Evolutionary conservation across 2,329 filamentous ascomycete genomes (phyloP).

Genomic region (Ilyonectria robusta): DNA sequence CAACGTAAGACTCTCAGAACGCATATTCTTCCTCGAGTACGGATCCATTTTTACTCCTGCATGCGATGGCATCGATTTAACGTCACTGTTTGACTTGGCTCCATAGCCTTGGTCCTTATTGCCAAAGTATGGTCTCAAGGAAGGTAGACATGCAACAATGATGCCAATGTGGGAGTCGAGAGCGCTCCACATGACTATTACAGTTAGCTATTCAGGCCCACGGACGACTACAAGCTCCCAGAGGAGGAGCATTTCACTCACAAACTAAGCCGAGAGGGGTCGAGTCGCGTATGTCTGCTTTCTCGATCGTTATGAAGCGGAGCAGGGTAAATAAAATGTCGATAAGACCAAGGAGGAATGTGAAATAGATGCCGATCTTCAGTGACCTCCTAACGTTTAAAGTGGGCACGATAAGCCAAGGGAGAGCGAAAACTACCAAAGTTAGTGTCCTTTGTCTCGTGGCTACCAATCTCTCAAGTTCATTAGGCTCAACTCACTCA

Average conservation of each 20-base stretch:
- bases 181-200: slow-evolving; percentile 32
- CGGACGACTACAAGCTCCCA: not conserved
- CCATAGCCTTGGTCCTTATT: not conserved
- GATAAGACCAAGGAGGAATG: slow-evolving; percentile 36
- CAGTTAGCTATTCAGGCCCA: not conserved
- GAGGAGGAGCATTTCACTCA: slow-evolving; percentile 3
- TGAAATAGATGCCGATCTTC: slow-evolving; percentile 13
- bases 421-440: slow-evolving; percentile 4
- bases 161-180: slow-evolving; percentile 38
- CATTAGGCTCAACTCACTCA: not conserved
- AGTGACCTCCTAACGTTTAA: slow-evolving; percentile 2
- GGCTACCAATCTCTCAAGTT: too few species aligned
- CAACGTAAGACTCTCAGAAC: not conserved
- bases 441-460: not conserved
- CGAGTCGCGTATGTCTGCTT: slow-evolving; percentile 14
- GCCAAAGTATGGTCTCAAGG: slow-evolving; percentile 39
- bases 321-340: slow-evolving; percentile 40
- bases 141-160: slow-evolving; percentile 40
- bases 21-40: too few species aligned
- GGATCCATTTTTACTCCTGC: not conserved
- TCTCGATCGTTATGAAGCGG: slow-evolving; percentile 36
- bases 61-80: not conserved
- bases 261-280: slow-evolving; percentile 37
- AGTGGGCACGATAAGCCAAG: slow-evolving; percentile 15
- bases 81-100: not conserved